phyloP scores from a whole-genome alignment of 2,329 filamentous ascomycete genomes.

The Penicillium olsonii region DNA sequence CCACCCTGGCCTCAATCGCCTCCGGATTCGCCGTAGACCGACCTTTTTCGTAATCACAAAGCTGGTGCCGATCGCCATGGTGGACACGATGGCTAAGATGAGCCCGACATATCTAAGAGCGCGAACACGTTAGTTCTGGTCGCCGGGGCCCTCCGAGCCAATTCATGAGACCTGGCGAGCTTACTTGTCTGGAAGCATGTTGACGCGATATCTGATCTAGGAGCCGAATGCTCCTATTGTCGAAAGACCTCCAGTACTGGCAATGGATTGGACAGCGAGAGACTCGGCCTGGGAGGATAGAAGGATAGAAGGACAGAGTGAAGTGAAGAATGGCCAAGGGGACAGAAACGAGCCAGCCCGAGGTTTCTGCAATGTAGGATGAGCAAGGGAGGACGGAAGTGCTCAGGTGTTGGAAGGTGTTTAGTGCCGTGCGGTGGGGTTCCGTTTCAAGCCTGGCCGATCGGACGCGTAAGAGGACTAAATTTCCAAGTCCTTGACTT shows the following conservation, averaged over 20 bases:
- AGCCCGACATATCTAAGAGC: conserved; percentile 48
- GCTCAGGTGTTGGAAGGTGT: conserved; percentile 10
- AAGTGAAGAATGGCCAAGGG: conserved; percentile 9
- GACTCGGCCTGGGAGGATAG: conserved; percentile 10
- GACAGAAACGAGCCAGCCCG: conserved; percentile 25
- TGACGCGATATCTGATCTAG: conserved; percentile 24
- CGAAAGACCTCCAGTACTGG: conserved; percentile 36
- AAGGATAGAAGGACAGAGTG: not conserved
- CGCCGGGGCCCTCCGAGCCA: conserved; percentile 12
- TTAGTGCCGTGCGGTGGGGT: conserved; percentile 31
- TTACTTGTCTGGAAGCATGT: conserved; percentile 49
- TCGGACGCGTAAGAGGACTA: conserved; percentile 26
- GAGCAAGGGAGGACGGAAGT: conserved; percentile 10
- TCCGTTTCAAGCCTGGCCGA: conserved; percentile 29
- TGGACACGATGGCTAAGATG: conserved; percentile 49
- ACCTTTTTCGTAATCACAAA: conserved; percentile 99
- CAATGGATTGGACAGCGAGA: conserved; percentile 18
- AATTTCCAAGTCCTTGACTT: conserved; percentile 1
- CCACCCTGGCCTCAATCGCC: not conserved
- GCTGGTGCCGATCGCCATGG: conserved; percentile 65
- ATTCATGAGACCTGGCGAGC: conserved; percentile 9
- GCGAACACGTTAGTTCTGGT: conserved; percentile 24
- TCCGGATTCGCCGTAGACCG: conserved; percentile 31
- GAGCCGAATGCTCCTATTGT: conserved; percentile 41
- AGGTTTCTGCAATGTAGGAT: conserved; percentile 20